Base-by-base conservation (phyloP, 768 basidiomycete species). In the Hygrocybe coccinea region DNA sequence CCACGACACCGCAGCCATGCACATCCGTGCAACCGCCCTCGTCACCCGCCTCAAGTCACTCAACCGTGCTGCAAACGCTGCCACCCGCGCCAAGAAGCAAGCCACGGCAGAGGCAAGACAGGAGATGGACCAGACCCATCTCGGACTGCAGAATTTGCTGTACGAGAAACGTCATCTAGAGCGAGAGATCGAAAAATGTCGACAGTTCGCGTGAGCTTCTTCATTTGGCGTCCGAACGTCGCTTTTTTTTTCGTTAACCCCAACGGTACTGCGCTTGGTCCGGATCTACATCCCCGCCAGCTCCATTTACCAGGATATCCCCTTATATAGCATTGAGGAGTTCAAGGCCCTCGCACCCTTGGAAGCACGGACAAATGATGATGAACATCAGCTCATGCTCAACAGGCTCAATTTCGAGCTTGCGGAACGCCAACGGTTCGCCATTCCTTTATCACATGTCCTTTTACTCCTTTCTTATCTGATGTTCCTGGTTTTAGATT, bases 151-250 rank as follows among this genome's bases (percentile, higher is more conserved):
- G 71, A 95, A 95, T 60, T 74, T 93, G 35, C 78, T 88, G 48
- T 95, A 94, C 62, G 91, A 95, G 71, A 91, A 89, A 66, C 80
- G 90, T 24, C 91, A 95, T 64, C 81, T 95, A 5, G 90, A 93
- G 69, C 80, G 89, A 55, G 92, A 95, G 73, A 95, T 95, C 35
- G 88, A 91, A 63, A 92, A 93, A 67, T 95, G 92, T 71, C 82
- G 89, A 47, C 91, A 94, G 66, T 95, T 92, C 65, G 89, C 88
- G 91, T 93, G 67, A 64, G 89, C 78, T 49, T 15, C 0, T 14
- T 24, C 24, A 5, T 12, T 29, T n/a, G n/a, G n/a, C n/a, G n/a
- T n/a, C n/a, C n/a, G n/a, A n/a, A n/a, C n/a, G n/a, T n/a, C n/a
- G n/a, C n/a, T n/a, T 22, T 34, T 14, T 50, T 21, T 29, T 29